phyloP scores from a whole-genome alignment of 2,329 filamentous ascomycete genomes.

The Talaromyces sp. region DNA sequence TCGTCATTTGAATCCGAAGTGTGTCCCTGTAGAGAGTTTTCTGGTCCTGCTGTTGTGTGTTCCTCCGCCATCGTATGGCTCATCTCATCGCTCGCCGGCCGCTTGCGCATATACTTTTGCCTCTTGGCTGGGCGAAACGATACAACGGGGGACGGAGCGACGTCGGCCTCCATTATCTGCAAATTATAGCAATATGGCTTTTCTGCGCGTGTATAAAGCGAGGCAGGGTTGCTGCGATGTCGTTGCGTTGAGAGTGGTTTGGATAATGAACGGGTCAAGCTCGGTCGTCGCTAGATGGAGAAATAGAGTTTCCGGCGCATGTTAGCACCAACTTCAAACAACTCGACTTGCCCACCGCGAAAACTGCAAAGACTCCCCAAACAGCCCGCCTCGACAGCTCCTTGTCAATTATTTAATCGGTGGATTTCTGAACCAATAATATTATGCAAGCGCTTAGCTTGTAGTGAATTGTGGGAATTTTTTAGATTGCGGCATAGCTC shows the following conservation, averaged over 20 bases:
- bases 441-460: neutral
- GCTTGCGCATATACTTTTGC: conserved; percentile 48
- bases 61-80: conserved; percentile 7
- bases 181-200: neutral
- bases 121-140: conserved; percentile 48
- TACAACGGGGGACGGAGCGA: conserved; percentile 22
- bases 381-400: neutral
- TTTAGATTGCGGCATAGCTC: neutral
- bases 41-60: conserved; percentile 11
- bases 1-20: conserved; percentile 14
- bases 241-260: neutral
- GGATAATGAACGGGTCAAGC: neutral
- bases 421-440: neutral
- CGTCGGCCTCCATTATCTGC: conserved; percentile 27
- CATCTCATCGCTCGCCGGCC: conserved; percentile 23
- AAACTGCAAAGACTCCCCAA: neutral
- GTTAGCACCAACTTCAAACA: neutral
- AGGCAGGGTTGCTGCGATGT: neutral
- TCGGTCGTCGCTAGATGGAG: neutral
- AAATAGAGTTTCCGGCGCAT: conserved; percentile 3
- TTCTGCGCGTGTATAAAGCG: neutral
- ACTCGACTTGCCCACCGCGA: neutral
- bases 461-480: neutral
- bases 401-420: neutral
- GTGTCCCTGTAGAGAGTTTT: conserved; percentile 9